Conservation (phyloP, 2,329 filamentous ascomycete genomes). For the Colletotrichum sp. region DNA sequence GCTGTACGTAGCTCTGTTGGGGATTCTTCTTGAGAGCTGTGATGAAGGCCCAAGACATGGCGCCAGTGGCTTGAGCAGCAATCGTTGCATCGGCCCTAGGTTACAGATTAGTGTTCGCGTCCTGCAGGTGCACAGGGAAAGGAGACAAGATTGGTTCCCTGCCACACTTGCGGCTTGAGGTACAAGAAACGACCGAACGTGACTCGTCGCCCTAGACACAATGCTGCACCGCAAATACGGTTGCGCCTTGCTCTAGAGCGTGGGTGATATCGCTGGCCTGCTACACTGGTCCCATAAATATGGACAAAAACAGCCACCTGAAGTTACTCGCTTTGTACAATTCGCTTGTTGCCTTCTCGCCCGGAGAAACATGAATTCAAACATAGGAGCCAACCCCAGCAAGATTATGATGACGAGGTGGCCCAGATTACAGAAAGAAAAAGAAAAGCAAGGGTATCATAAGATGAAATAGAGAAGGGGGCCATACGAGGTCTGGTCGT, state of each 20-base stretch:
- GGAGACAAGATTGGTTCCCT: background rate
- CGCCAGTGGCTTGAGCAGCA: slow-evolving; percentile 86
- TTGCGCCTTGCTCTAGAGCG: slow-evolving; percentile 47
- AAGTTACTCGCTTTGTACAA: background rate
- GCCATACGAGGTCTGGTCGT: slow-evolving; percentile 86
- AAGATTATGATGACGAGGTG: background rate
- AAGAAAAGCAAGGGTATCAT: slow-evolving; percentile 3
- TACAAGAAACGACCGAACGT: slow-evolving; percentile 40
- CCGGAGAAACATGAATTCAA: background rate
- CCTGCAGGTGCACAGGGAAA: background rate
- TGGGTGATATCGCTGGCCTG: slow-evolving; percentile 21
- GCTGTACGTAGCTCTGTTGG: slow-evolving; percentile 95
- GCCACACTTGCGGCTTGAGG: slow-evolving; percentile 3
- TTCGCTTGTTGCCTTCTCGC: background rate
- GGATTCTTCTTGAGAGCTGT: slow-evolving; percentile 93
- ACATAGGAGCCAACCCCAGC: background rate
- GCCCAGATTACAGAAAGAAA: background rate
- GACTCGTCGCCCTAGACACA: slow-evolving; percentile 50
- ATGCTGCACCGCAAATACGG: slow-evolving; percentile 36
- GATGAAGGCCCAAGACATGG: slow-evolving; percentile 99
- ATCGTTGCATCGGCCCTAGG: slow-evolving; percentile 92
- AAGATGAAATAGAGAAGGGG: slow-evolving; percentile 27
- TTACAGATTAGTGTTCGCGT: background rate
- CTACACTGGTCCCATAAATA: background rate
- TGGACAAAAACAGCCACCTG: background rate